Evolutionary conservation across 2,329 filamentous ascomycete genomes (phyloP).

Genomic region (Aspergillus hiratsukae): DNA sequence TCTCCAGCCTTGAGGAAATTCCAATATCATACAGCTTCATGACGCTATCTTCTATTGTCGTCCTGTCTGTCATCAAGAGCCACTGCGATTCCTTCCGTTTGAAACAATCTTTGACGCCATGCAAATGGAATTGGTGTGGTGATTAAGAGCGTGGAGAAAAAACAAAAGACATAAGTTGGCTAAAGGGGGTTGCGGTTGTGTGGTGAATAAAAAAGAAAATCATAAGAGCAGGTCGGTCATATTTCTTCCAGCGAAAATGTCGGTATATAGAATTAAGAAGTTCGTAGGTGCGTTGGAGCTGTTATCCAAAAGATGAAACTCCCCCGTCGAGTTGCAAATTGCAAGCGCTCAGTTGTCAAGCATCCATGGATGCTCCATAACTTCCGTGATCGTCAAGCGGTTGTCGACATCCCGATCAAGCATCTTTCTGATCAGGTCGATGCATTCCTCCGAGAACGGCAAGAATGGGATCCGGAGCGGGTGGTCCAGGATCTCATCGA

Average conservation of each 20-base stretch:
- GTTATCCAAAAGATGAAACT: conserved; percentile 4
- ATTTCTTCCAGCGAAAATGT: neutral
- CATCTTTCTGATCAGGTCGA: conserved; percentile 88
- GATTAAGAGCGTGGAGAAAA: too few species aligned
- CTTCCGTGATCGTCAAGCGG: conserved; percentile 79
- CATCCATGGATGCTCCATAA: conserved; percentile 83
- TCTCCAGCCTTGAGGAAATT: neutral
- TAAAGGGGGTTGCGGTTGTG: neutral
- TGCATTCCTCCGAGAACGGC: conserved; percentile 71
- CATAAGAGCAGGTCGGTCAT: neutral
- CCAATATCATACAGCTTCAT: neutral
- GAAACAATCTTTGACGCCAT: neutral
- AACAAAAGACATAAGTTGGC: neutral
- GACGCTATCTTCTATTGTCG: neutral
- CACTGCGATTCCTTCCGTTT: neutral
- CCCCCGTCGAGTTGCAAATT: neutral
- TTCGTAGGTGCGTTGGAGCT: neutral
- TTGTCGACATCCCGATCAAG: conserved; percentile 81
- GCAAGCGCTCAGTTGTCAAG: conserved; percentile 16
- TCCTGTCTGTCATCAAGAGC: neutral
- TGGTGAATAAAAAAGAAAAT: neutral
- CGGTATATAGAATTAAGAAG: conserved; percentile 5
- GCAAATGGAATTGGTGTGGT: neutral
- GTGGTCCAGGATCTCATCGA: conserved; percentile 98
- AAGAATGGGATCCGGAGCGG: conserved; percentile 79